A percentile compares a stretch with the other conserved stretches of the same genome.
phyloP scores from a whole-genome alignment of 2,329 filamentous ascomycete genomes.

The Penicillium sp. region DNA sequence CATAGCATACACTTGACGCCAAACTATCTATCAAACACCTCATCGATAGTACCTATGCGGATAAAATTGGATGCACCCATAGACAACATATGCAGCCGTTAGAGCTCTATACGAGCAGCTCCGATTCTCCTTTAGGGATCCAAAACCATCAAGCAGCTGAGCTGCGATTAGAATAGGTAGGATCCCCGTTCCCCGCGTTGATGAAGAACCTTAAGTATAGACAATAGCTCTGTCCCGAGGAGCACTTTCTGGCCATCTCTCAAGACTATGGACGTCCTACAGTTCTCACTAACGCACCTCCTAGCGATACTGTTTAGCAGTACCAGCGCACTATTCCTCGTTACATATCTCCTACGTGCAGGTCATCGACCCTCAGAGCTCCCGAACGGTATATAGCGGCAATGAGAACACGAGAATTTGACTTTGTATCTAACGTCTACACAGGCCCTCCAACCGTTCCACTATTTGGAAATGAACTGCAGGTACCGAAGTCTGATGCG shows the following conservation, averaged over 20 bases:
- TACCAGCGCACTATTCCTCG: neutral
- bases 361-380: neutral
- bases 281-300: neutral
- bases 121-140: neutral
- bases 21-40: neutral
- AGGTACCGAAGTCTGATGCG: neutral
- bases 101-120: neutral
- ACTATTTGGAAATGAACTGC: neutral
- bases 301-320: neutral
- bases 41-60: neutral
- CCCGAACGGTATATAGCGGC: neutral
- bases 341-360: neutral
- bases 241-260: neutral
- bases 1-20: neutral
- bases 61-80: neutral
- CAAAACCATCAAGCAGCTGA: neutral
- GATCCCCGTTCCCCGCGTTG: neutral
- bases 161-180: neutral
- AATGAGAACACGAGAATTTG: too few species aligned
- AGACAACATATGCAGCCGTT: neutral
- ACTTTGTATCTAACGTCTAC: neutral
- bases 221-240: neutral
- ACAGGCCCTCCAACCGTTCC: neutral
- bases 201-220: neutral
- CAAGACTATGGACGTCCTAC: neutral